Conservation (phyloP, 495 filamentous ascomycete species). For the Penicillium simplicissimum region DNA sequence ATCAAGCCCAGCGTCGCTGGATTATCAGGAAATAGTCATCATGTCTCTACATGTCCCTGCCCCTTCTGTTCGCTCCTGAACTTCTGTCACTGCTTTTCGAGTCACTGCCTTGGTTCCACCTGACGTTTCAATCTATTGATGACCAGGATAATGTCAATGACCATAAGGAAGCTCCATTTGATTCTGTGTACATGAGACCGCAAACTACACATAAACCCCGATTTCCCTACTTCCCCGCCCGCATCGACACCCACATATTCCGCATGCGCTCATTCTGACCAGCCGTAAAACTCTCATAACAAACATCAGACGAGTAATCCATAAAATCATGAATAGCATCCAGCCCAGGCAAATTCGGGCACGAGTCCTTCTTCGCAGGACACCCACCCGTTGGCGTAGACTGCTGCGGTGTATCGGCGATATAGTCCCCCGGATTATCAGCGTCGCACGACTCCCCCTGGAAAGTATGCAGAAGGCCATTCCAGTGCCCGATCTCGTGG, state of each 20-base stretch:
- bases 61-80: not conserved
- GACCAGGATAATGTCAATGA: not conserved
- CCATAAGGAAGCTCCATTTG: not conserved
- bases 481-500: slow-evolving; percentile 62
- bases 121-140: not conserved
- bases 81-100: not conserved
- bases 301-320: slow-evolving; percentile 58
- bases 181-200: no score
- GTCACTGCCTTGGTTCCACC: not conserved
- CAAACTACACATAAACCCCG: not conserved
- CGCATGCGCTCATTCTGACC: slow-evolving; percentile 48
- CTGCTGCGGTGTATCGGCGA: slow-evolving; percentile 55
- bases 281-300: slow-evolving; percentile 50
- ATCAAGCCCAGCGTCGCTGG: not conserved
- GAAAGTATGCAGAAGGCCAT: slow-evolving; percentile 58
- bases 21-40: not conserved
- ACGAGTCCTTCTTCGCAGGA: slow-evolving; percentile 49
- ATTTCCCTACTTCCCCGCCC: slow-evolving; percentile 38
- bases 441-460: slow-evolving; percentile 49
- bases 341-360: slow-evolving; percentile 42
- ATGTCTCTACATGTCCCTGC: no score
- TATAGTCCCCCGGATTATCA: slow-evolving; percentile 49
- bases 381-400: slow-evolving; percentile 51
- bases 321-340: slow-evolving; percentile 58
- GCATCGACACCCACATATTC: slow-evolving; percentile 47